Evolutionary conservation across 495 filamentous ascomycete genomes (phyloP).

Genomic region (Neurospora sp.): DNA sequence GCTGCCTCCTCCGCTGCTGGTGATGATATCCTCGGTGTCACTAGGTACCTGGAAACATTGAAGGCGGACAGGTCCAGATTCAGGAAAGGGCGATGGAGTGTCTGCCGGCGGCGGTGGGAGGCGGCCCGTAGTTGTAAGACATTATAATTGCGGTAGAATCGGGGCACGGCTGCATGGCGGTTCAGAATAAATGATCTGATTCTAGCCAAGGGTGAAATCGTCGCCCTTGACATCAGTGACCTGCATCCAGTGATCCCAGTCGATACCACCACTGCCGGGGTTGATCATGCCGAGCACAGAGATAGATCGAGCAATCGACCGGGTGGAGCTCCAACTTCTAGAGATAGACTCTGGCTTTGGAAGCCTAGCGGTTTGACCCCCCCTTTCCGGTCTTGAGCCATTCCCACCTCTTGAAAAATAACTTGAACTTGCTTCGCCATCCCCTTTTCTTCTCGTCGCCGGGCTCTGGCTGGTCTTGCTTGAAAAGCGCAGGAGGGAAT

Average conservation of each 20-base stretch:
- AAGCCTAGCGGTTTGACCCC: neutral
- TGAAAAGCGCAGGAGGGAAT: neutral
- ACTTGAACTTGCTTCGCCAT: neutral
- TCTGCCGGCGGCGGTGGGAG: neutral
- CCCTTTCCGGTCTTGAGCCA: neutral
- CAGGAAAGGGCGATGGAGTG: neutral
- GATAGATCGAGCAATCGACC: neutral
- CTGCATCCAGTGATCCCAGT: conserved; percentile 90
- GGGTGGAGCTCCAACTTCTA: neutral
- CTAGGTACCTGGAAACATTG: too few relatives aligned
- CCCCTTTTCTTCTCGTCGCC: neutral
- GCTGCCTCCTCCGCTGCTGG: neutral
- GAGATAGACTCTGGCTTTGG: neutral
- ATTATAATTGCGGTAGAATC: neutral
- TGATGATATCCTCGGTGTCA: neutral
- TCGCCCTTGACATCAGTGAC: conserved; percentile 92
- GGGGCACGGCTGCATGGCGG: neutral
- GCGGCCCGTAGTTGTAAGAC: neutral
- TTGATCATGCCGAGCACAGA: conserved; percentile 33
- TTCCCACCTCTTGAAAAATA: neutral
- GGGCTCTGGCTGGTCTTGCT: neutral
- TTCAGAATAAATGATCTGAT: conserved; percentile 95
- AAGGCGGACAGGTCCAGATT: neutral
- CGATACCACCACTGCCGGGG: conserved; percentile 61
- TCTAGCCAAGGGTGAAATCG: conserved; percentile 69